Evolutionary conservation across 176 grass and related monocot genomes (phyloP).

Genomic region (Panicum miliaceum): DNA sequence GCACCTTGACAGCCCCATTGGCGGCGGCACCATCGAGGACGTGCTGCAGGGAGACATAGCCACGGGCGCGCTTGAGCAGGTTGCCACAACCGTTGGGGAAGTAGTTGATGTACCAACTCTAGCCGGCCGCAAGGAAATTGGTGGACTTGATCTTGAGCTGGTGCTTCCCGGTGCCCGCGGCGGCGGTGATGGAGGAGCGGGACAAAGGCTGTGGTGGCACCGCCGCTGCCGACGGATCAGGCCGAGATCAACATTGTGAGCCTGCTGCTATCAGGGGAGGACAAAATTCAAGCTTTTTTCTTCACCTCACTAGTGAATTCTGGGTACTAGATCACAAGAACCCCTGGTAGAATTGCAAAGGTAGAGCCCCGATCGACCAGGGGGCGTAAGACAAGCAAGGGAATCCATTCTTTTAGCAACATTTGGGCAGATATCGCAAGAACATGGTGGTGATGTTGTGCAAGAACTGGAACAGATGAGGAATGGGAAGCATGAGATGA

Average conservation of each 20-base stretch:
- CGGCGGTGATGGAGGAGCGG: background rate
- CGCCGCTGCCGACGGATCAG: background rate
- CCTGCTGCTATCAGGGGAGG: background rate
- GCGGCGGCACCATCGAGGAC: background rate
- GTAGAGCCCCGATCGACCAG: background rate
- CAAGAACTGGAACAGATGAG: background rate
- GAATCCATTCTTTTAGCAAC: background rate
- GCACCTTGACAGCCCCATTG: background rate
- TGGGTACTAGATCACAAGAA: background rate
- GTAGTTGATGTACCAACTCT: background rate
- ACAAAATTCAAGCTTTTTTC: background rate
- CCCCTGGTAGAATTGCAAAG: background rate
- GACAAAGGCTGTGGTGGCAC: background rate
- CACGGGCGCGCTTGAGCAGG: background rate
- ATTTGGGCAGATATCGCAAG: background rate
- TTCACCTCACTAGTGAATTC: background rate
- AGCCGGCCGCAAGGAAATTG: background rate
- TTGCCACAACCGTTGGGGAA: conserved; percentile 3
- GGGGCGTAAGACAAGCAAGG: background rate
- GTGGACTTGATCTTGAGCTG: conserved; percentile 1
- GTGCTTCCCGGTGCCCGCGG: conserved; percentile 3
- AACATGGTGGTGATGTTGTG: background rate
- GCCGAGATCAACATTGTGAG: background rate
- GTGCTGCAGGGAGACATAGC: background rate
- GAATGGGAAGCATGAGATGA: no score